These are phyloP conservation scores for Mucor circinelloides DNA, from an alignment of 371 early-diverging fungal genomes.

Conservation along the genomic window DNA sequence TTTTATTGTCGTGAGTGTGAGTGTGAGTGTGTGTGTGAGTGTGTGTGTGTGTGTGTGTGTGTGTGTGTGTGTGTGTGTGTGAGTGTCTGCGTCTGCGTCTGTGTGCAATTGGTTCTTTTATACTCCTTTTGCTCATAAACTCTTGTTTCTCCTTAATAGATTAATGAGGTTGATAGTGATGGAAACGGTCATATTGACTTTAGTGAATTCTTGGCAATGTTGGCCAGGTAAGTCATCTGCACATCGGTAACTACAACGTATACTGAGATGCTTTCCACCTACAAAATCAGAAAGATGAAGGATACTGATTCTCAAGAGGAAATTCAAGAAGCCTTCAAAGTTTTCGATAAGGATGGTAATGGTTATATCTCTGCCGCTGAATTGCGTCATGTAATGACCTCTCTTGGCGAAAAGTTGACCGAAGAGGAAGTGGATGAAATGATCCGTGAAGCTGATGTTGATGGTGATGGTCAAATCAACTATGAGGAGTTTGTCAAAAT, in stretches of 20 bases:
- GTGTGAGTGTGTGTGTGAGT: no score
- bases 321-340: constrained; percentile 49
- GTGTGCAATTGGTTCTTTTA: no score
- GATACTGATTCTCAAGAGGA: constrained; percentile 43
- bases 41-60: no score
- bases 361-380: constrained; percentile 50
- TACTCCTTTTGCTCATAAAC: background rate
- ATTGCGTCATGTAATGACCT: constrained; percentile 46
- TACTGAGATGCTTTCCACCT: background rate
- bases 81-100: no score
- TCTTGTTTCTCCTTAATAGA: constrained; percentile 21
- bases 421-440: constrained; percentile 79
- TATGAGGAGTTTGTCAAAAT: constrained; percentile 91
- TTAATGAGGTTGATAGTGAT: constrained; percentile 91
- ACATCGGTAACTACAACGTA: no score
- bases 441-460: constrained; percentile 84
- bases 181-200: constrained; percentile 92
- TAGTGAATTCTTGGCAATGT: constrained; percentile 88
- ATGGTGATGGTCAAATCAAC: constrained; percentile 79
- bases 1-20: background rate
- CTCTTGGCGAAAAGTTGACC: constrained; percentile 33
- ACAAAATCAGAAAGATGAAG: constrained; percentile 30
- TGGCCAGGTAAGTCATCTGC: constrained; percentile 58
- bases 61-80: no score
- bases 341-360: constrained; percentile 55